A percentile compares a stretch with the other conserved stretches of the same genome.
Evolutionary conservation across 768 basidiomycete species (phyloP).

Genomic region (Boletus edulis): DNA sequence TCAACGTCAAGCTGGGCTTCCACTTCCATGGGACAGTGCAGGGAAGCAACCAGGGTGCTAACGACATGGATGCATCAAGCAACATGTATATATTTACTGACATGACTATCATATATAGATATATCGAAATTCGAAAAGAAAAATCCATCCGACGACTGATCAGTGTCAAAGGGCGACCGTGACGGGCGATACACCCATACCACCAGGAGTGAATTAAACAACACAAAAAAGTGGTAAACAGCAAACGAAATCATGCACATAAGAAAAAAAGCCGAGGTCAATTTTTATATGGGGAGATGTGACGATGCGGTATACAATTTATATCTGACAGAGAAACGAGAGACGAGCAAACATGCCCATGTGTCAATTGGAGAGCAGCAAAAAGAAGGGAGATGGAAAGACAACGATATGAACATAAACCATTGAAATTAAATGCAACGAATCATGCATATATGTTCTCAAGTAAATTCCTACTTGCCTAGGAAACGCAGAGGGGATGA

Average conservation of each 20-base stretch:
- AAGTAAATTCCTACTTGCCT: conserved; percentile 19
- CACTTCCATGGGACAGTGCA: not conserved
- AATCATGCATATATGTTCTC: conserved; percentile 24
- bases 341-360: conserved; percentile 9
- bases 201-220: not conserved
- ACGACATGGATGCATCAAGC: conserved; percentile 26
- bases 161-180: not conserved
- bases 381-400: not conserved
- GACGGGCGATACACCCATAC: too few species aligned
- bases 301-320: conserved; percentile 30
- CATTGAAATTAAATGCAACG: conserved; percentile 23
- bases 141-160: conserved; percentile 3
- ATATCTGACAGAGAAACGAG: conserved; percentile 7
- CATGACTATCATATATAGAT: conserved; percentile 23
- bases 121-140: conserved; percentile 6
- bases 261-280: not conserved
- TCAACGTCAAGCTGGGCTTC: not conserved
- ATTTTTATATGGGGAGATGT: conserved; percentile 10
- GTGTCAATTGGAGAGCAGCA: conserved; percentile 17
- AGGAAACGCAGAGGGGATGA: not conserved
- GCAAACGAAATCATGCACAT: not conserved
- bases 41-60: not conserved
- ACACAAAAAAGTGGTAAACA: too few species aligned
- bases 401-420: conserved; percentile 13
- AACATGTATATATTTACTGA: conserved; percentile 22